A percentile compares a stretch with the other conserved stretches of the same genome.
Conservation (phyloP, 1,139 yeast species). For the Yamadazyma trypodendri region DNA sequence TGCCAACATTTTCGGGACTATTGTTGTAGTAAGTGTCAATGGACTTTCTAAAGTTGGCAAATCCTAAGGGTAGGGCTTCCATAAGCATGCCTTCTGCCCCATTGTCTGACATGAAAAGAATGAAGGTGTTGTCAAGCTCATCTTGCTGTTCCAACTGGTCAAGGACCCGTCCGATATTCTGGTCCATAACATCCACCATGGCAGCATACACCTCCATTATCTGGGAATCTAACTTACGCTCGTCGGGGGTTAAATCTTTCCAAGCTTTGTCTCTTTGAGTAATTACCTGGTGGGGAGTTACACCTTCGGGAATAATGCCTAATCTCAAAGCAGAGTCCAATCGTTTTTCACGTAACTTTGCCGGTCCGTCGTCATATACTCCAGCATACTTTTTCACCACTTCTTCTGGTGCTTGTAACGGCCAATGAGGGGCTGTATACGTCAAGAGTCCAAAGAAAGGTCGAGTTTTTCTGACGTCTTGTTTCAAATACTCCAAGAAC, state of each 20-base stretch:
- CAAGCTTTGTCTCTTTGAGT: slow-evolving; percentile 39
- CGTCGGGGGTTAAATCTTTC: slow-evolving; percentile 37
- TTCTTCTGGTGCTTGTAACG: slow-evolving; percentile 54
- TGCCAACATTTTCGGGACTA: slow-evolving; percentile 47
- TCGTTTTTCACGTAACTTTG: slow-evolving; percentile 36
- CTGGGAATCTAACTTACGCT: slow-evolving; percentile 34
- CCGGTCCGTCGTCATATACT: slow-evolving; percentile 50
- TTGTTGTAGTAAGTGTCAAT: slow-evolving; percentile 38
- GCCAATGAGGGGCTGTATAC: slow-evolving; percentile 65
- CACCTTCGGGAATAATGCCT: slow-evolving; percentile 44
- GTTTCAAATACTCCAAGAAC: slow-evolving; percentile 35
- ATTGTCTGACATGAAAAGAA: slow-evolving; percentile 58
- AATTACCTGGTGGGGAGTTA: slow-evolving; percentile 46
- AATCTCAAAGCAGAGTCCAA: slow-evolving; percentile 37
- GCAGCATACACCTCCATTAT: slow-evolving; percentile 60
- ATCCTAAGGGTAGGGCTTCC: slow-evolving; percentile 50
- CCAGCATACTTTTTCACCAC: slow-evolving; percentile 49
- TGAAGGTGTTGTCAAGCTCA: slow-evolving; percentile 51
- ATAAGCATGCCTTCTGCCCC: slow-evolving; percentile 61
- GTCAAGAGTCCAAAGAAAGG: slow-evolving; percentile 56
- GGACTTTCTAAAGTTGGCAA: slow-evolving; percentile 23
- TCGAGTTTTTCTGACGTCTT: slow-evolving; percentile 29
- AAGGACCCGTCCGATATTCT: slow-evolving; percentile 47
- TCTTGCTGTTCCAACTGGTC: slow-evolving; percentile 35
- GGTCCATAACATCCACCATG: slow-evolving; percentile 56